These are phyloP conservation scores for Candida fluviatilis DNA, from an alignment of 805 yeast genomes.

Conservation along the genomic window DNA sequence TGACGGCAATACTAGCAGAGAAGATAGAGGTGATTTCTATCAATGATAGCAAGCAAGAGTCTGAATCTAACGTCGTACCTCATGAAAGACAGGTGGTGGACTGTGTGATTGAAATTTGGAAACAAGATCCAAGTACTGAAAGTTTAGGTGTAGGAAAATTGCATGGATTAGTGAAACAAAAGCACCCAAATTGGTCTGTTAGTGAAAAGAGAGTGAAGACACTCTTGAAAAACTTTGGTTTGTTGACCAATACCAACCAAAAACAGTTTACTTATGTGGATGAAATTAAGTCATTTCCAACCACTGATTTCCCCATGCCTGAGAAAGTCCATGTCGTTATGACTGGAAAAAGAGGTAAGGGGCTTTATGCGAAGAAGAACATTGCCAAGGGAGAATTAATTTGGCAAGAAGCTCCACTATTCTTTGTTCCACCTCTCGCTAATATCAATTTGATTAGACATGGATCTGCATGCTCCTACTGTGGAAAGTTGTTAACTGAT, in stretches of 20 bases:
- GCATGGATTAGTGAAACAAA: conserved; percentile 44
- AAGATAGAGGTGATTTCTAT: conserved; percentile 34
- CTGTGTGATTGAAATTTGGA: conserved; percentile 63
- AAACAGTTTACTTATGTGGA: conserved; percentile 48
- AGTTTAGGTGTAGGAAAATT: conserved; percentile 52
- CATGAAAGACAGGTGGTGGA: conserved; percentile 56
- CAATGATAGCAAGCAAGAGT: conserved; percentile 23
- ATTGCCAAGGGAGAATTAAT: conserved; percentile 49
- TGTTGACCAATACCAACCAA: conserved; percentile 29
- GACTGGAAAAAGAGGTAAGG: conserved; percentile 57
- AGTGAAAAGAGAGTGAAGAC: conserved; percentile 54
- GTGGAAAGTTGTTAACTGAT: conserved; percentile 52
- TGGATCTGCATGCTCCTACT: conserved; percentile 69
- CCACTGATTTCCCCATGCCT: conserved; percentile 43
- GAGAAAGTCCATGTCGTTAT: conserved; percentile 40
- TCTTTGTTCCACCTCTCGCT: conserved; percentile 67
- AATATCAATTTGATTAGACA: conserved; percentile 51
- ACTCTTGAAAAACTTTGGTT: conserved; percentile 53
- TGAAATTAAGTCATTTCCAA: conserved; percentile 48
- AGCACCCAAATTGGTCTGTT: conserved; percentile 60
- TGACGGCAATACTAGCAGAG: conserved; percentile 9
- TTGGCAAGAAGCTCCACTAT: conserved; percentile 58
- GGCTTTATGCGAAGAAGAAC: conserved; percentile 47
- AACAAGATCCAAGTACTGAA: conserved; percentile 60
- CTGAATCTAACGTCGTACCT: conserved; percentile 39